phyloP scores from a whole-genome alignment of 192 early-diverging fungal genomes.

The Coemansia sp. region DNA sequence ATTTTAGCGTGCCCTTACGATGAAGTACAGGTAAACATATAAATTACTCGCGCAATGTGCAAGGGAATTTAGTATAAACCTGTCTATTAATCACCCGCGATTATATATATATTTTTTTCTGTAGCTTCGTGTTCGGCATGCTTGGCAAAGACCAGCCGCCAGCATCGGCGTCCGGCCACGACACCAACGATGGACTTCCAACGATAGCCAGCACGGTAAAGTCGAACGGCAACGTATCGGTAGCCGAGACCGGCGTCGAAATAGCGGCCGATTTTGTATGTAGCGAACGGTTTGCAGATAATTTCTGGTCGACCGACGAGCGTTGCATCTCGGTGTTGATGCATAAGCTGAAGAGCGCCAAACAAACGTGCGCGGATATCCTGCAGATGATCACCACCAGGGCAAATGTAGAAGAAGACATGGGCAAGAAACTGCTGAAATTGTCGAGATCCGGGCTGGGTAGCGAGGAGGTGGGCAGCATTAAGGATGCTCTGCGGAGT shows the following conservation, averaged over 20 bases:
- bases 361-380: slow-evolving; percentile 69
- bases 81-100: too few species aligned
- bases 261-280: slow-evolving; percentile 40
- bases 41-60: too few species aligned
- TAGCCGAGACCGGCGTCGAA: slow-evolving; percentile 8
- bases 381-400: slow-evolving; percentile 60
- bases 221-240: too few species aligned
- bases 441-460: slow-evolving; percentile 61
- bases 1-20: too few species aligned
- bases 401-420: slow-evolving; percentile 68
- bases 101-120: too few species aligned
- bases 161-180: too few species aligned
- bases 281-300: slow-evolving; percentile 34
- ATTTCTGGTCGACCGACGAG: slow-evolving; percentile 60
- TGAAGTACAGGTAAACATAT: too few species aligned
- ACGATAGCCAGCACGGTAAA: too few species aligned
- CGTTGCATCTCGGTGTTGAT: slow-evolving; percentile 67
- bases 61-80: too few species aligned
- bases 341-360: slow-evolving; percentile 66
- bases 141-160: too few species aligned
- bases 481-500: slow-evolving; percentile 59
- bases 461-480: slow-evolving; percentile 66
- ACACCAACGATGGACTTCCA: too few species aligned
- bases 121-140: too few species aligned
- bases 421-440: slow-evolving; percentile 67